phyloP scores from a whole-genome alignment of 75 land plant species.

The Pinus taeda region DNA sequence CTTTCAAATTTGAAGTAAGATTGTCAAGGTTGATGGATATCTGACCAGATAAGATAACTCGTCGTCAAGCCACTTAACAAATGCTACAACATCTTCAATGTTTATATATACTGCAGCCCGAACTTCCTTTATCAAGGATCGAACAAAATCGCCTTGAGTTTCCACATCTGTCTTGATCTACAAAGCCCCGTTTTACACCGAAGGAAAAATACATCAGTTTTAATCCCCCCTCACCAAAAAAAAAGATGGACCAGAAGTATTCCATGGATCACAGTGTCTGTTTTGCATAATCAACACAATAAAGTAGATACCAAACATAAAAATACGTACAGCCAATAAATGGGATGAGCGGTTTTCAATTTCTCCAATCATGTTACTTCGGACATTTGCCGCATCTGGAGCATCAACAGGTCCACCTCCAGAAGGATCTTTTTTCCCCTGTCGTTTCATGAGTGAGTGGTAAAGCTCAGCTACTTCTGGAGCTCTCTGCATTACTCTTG shows the following conservation, averaged over 20 bases:
- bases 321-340: slow-evolving; percentile 51
- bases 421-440: slow-evolving; percentile 28
- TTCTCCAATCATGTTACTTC: slow-evolving; percentile 65
- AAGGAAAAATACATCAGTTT: background rate
- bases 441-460: slow-evolving; percentile 87
- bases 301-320: background rate
- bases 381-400: slow-evolving; percentile 28
- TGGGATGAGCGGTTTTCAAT: slow-evolving; percentile 69
- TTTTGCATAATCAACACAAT: background rate
- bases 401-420: slow-evolving; percentile 9
- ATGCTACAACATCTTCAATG: slow-evolving; percentile 71
- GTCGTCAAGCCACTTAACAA: slow-evolving; percentile 83
- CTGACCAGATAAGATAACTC: slow-evolving; percentile 71
- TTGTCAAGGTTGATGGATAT: background rate
- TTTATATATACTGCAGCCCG: slow-evolving; percentile 43
- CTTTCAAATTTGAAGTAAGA: background rate
- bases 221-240: background rate
- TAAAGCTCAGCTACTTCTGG: slow-evolving; percentile 97
- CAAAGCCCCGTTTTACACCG: background rate
- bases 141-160: slow-evolving; percentile 77
- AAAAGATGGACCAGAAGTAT: too few relatives aligned
- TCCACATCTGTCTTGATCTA: slow-evolving; percentile 80
- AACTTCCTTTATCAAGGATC: slow-evolving; percentile 59
- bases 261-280: too few relatives aligned
- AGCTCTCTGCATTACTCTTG: slow-evolving; percentile 53